Conservation (phyloP, 176 grass and related monocot genomes). For the Aegilops umbellulata region DNA sequence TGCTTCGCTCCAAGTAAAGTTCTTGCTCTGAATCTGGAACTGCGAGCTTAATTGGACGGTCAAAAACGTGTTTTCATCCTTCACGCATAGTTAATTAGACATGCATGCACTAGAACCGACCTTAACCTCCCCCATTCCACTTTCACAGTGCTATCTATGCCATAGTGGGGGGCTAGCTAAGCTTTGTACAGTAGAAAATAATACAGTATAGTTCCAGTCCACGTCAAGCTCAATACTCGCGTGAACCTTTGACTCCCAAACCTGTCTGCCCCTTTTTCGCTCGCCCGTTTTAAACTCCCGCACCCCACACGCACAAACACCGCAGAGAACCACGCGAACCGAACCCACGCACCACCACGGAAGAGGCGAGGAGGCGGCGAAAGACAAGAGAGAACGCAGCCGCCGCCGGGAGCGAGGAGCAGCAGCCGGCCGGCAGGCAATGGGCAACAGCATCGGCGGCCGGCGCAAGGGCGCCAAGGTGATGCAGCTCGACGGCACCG, state of each 20-base stretch:
- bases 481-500: conserved; percentile 92
- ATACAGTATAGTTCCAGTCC: background rate
- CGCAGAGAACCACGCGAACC: conserved; percentile 3
- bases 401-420: background rate
- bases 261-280: background rate
- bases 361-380: background rate
- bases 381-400: background rate
- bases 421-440: conserved; percentile 7
- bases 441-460: conserved; percentile 83
- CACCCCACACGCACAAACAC: conserved; percentile 10
- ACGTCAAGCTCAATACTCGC: background rate
- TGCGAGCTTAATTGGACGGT: background rate
- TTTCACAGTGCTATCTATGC: background rate
- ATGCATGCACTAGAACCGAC: too few relatives aligned
- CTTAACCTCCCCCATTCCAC: background rate
- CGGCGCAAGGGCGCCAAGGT: conserved; percentile 81
- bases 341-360: background rate
- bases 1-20: background rate
- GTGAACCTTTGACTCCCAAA: conserved; percentile 39
- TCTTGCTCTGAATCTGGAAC: background rate
- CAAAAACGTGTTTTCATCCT: background rate
- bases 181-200: too few relatives aligned
- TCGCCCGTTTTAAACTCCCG: conserved; percentile 38
- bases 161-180: background rate
- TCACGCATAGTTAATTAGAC: background rate